phyloP scores from a whole-genome alignment of 345 rosid species.

The Hibiscus tridactylites region DNA sequence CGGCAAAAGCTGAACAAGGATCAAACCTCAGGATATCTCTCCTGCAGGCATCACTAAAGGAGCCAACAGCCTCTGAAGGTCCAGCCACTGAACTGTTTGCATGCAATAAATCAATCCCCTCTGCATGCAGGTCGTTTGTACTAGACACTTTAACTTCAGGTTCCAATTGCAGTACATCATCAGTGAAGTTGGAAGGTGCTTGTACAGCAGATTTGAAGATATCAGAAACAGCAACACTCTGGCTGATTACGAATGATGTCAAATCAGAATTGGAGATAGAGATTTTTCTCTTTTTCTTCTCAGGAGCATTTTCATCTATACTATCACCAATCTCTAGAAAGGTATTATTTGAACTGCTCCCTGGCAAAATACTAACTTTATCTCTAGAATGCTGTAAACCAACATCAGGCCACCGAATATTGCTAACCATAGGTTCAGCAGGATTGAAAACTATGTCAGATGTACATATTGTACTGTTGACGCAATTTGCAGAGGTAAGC shows the following conservation, averaged over 20 bases:
- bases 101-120: constrained; percentile 17
- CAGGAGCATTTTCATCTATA: constrained; percentile 18
- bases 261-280: constrained; percentile 24
- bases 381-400: constrained; percentile 13
- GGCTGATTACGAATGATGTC: constrained; percentile 17
- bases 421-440: constrained; percentile 18
- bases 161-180: constrained; percentile 16
- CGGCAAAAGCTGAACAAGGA: constrained; percentile 20
- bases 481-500: constrained; percentile 22
- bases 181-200: constrained; percentile 14
- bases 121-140: constrained; percentile 10
- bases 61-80: constrained; percentile 24
- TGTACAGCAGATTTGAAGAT: constrained; percentile 17
- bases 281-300: constrained; percentile 24
- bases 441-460: constrained; percentile 25
- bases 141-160: constrained; percentile 18
- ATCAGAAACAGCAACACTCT: constrained; percentile 20
- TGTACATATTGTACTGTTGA: constrained; percentile 31
- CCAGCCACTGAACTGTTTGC: constrained; percentile 21
- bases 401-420: constrained; percentile 10
- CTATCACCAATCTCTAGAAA: constrained; percentile 19
- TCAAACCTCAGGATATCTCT: constrained; percentile 19
- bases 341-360: constrained; percentile 19
- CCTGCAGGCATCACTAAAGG: constrained; percentile 20
- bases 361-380: constrained; percentile 13